Percentiles rank a stretch among this genome's conserved stretches.
Evolutionary conservation across 2,329 filamentous ascomycete species (phyloP).

Genomic region (Chaetomium strumarium): DNA sequence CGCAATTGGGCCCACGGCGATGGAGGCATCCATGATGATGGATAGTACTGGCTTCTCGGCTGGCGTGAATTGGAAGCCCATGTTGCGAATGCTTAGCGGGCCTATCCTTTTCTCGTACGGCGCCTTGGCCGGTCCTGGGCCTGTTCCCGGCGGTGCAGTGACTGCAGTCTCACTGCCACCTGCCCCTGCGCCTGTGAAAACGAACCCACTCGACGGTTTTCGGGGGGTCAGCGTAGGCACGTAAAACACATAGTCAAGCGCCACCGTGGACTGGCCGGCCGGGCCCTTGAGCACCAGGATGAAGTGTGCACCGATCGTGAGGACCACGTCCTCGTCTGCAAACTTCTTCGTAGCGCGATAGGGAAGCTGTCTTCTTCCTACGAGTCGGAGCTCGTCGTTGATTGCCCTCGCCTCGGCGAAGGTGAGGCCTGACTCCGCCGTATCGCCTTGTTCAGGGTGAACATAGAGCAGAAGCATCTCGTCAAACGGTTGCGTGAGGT

Average conservation of each 20-base stretch:
- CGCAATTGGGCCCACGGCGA: slow-evolving; percentile 32
- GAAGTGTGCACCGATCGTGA: too few relatives aligned
- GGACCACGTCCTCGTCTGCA: slow-evolving; percentile 15
- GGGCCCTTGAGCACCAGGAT: too few relatives aligned
- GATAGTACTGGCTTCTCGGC: slow-evolving; percentile 23
- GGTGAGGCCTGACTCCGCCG: not conserved
- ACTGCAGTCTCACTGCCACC: too few relatives aligned
- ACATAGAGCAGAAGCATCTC: slow-evolving; percentile 31
- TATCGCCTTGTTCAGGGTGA: slow-evolving; percentile 17
- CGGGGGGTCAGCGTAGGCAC: too few relatives aligned
- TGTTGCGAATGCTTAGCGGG: slow-evolving; percentile 30
- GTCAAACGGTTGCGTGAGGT: slow-evolving; percentile 30
- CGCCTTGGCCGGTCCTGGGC: not conserved
- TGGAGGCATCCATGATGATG: slow-evolving; percentile 31
- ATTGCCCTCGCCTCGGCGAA: not conserved
- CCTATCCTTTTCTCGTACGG: slow-evolving; percentile 19
- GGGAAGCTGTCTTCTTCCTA: slow-evolving; percentile 16
- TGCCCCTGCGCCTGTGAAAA: too few relatives aligned
- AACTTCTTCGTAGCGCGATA: too few relatives aligned
- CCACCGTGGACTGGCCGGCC: too few relatives aligned
- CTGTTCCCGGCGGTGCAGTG: too few relatives aligned
- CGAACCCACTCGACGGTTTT: too few relatives aligned
- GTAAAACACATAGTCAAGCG: too few relatives aligned
- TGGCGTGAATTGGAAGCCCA: slow-evolving; percentile 31
- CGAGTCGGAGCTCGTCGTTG: not conserved